Conservation (phyloP, 148 eudicot species). For the Rhododendron kiyosumense region DNA sequence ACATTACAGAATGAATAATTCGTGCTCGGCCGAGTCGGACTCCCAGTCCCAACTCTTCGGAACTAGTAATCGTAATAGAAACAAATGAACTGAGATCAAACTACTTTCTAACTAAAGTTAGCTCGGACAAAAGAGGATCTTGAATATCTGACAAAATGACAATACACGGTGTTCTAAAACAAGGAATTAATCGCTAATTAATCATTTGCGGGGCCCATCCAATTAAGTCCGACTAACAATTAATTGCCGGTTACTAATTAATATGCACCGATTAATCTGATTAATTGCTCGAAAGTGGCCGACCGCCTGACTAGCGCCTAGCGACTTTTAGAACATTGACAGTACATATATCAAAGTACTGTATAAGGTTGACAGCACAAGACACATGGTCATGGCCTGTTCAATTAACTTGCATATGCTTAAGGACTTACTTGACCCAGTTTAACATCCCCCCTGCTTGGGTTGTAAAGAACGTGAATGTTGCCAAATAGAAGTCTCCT, state of each 20-base stretch:
- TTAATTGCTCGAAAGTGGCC: too few species aligned
- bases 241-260: too few species aligned
- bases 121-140: background rate
- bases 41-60: too few species aligned
- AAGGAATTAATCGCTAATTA: too few species aligned
- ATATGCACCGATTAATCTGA: too few species aligned
- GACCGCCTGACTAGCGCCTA: too few species aligned
- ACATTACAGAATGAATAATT: background rate
- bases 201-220: too few species aligned
- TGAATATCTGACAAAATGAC: background rate
- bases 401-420: conserved; percentile 4
- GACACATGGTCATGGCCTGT: background rate
- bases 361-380: background rate
- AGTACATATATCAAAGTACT: background rate
- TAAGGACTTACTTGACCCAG: conserved; percentile 31
- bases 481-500: conserved; percentile 27
- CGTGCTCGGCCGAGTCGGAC: too few species aligned
- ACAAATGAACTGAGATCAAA: too few species aligned
- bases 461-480: conserved; percentile 31
- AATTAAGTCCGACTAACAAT: too few species aligned
- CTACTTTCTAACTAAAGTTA: background rate
- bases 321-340: background rate
- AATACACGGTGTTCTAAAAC: too few species aligned
- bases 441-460: conserved; percentile 33
- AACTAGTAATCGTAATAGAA: too few species aligned